Evolutionary conservation across 2,329 filamentous ascomycete genomes (phyloP).

Genomic region (Claviceps fusiformis): DNA sequence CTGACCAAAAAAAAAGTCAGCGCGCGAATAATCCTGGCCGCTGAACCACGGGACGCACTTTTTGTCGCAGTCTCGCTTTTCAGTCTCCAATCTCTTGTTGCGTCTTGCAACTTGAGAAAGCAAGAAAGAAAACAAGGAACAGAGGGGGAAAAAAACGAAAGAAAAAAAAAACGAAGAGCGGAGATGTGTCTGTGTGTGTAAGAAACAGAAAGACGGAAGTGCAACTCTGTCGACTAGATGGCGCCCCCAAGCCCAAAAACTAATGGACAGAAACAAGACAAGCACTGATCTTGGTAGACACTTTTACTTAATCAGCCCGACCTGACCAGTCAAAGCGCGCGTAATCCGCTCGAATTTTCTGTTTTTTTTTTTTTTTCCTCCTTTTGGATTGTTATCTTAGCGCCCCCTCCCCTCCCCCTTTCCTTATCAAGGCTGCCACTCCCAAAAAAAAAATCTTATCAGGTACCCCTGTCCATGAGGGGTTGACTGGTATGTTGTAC

Average conservation of each 20-base stretch:
- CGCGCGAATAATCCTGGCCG: neutral
- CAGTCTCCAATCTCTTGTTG: neutral
- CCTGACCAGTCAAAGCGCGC: neutral
- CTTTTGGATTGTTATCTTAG: too few relatives aligned
- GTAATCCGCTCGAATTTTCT: too few relatives aligned
- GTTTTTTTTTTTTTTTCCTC: neutral
- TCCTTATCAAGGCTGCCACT: slow-evolving; percentile 2
- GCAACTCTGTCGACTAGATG: neutral
- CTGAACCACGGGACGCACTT: neutral
- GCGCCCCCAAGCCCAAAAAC: too few relatives aligned
- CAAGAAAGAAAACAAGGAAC: neutral
- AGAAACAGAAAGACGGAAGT: neutral
- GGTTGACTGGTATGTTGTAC: neutral
- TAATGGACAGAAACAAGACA: too few relatives aligned
- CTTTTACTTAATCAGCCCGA: neutral
- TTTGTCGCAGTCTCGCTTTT: neutral
- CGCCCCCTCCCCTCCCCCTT: neutral
- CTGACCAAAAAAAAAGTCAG: neutral
- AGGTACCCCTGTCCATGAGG: neutral
- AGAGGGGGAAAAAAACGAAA: neutral
- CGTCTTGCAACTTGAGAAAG: neutral
- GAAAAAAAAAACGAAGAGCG: neutral
- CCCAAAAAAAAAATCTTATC: slow-evolving; percentile 2
- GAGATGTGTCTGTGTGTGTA: neutral
- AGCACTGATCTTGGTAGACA: neutral